Conservation (phyloP, 2,329 filamentous ascomycete species). For the Cephalotrichum gorgonifer region DNA sequence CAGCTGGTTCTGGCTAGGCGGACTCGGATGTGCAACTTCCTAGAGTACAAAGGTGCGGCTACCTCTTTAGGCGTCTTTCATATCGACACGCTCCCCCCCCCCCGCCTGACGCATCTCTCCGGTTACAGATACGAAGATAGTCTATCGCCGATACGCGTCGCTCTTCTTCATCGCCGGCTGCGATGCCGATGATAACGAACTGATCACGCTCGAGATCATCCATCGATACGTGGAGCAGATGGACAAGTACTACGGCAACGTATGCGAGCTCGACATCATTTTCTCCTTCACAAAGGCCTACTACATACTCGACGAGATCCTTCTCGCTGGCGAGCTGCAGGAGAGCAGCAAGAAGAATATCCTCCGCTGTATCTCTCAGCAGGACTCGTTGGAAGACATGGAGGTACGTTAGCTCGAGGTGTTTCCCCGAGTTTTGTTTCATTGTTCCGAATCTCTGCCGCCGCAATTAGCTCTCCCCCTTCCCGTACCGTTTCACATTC, state of each 20-base stretch:
- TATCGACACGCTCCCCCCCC: not conserved
- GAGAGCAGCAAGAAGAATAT: constrained; percentile 99
- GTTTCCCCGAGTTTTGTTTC: constrained; percentile 3
- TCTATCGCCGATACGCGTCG: constrained; percentile 96
- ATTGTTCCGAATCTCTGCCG: too few relatives aligned
- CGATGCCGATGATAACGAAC: constrained; percentile 92
- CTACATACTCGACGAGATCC: constrained; percentile 94
- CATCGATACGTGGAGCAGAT: constrained; percentile 99
- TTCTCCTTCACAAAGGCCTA: constrained; percentile 99
- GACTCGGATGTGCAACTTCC: constrained; percentile 99
- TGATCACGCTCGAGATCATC: constrained; percentile 96
- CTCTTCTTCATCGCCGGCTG: constrained; percentile 99
- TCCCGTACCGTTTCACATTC: not conserved
- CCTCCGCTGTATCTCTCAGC: constrained; percentile 86
- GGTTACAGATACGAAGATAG: constrained; percentile 81
- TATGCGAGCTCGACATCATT: constrained; percentile 98
- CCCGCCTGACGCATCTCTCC: constrained; percentile 9
- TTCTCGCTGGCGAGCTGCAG: constrained; percentile 92
- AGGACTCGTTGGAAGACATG: constrained; percentile 97
- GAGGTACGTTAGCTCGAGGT: constrained; percentile 63
- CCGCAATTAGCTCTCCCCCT: not conserved
- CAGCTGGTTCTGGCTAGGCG: constrained; percentile 91
- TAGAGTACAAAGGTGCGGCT: constrained; percentile 90
- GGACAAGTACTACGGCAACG: constrained; percentile 99
- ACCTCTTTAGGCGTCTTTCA: not conserved